Conservation (phyloP, 768 basidiomycete species). For the Megacollybia marginata region DNA sequence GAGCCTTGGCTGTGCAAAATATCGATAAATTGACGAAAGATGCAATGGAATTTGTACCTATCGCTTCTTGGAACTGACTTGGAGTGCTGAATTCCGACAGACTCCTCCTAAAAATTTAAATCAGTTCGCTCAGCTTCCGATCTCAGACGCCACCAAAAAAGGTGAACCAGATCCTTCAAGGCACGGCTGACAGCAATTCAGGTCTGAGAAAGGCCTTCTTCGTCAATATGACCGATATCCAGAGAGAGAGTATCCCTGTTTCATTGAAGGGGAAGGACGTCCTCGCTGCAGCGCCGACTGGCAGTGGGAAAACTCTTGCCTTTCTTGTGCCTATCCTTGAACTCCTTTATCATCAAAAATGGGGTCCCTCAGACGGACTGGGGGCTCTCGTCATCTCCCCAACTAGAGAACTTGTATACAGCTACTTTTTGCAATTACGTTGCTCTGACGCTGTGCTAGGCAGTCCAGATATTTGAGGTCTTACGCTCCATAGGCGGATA, state of each 20-base stretch:
- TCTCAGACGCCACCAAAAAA: conserved; percentile 69
- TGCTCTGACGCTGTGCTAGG: conserved; percentile 37
- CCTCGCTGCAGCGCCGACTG: conserved; percentile 91
- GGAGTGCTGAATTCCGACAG: conserved; percentile 24
- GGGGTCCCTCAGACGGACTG: conserved; percentile 88
- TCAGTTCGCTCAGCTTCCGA: conserved; percentile 67
- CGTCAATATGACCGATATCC: conserved; percentile 85
- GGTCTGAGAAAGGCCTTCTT: conserved; percentile 87
- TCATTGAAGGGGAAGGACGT: conserved; percentile 94
- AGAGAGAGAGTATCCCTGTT: conserved; percentile 83
- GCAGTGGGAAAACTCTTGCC: conserved; percentile 94
- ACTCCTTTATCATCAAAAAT: conserved; percentile 81
- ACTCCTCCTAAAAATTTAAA: conserved; percentile 42
- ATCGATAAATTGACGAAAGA: too few species aligned
- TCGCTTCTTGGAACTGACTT: conserved; percentile 6
- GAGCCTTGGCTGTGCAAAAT: too few species aligned
- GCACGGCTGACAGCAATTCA: conserved; percentile 16
- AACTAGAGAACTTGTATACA: conserved; percentile 79
- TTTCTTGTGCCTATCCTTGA: conserved; percentile 93
- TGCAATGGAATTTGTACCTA: too few species aligned
- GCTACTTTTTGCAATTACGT: not conserved
- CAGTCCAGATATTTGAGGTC: conserved; percentile 97
- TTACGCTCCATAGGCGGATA: conserved; percentile 87
- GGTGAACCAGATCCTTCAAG: conserved; percentile 29
- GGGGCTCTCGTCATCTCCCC: conserved; percentile 93